Percentiles rank a stretch among this genome's conserved stretches.
Evolutionary conservation across 257 asterid genomes (phyloP).

Genomic region (Fraxinus pennsylvanica): DNA sequence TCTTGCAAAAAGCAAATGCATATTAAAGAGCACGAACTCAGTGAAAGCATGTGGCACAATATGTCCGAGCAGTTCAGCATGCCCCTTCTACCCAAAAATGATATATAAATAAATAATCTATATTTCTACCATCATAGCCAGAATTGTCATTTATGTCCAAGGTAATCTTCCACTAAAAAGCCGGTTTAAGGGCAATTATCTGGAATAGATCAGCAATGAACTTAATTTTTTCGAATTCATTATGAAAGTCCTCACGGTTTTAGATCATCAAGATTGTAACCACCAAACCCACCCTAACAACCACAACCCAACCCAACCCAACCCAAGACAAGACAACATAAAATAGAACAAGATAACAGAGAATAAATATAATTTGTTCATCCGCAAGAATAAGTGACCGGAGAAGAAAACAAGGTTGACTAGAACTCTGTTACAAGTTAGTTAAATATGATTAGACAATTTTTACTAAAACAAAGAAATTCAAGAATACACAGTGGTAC

Average conservation of each 20-base stretch:
- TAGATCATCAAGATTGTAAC: background rate
- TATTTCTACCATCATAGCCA: background rate
- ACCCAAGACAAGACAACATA: background rate
- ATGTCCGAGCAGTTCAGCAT: background rate
- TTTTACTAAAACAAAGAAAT: background rate
- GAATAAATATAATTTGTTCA: too few relatives aligned
- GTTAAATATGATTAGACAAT: background rate
- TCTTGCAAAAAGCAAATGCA: background rate
- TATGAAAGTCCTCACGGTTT: background rate
- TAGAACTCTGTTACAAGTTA: background rate
- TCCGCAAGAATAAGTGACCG: background rate
- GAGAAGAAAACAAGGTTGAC: background rate
- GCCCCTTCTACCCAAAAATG: background rate
- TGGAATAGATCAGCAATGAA: background rate
- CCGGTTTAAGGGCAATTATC: background rate
- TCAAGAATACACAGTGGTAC: constrained; percentile 35
- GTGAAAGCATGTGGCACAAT: background rate
- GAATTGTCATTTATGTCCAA: background rate
- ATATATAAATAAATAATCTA: too few relatives aligned
- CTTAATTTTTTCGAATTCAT: too few relatives aligned
- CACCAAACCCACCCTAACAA: background rate
- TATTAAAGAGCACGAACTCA: background rate
- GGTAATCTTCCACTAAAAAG: background rate
- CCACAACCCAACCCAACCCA: too few relatives aligned
- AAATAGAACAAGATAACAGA: too few relatives aligned